Evolutionary conservation across 345 rosid species (phyloP), one percentile per base, ranked within the genome.

Genomic region (Camelina neglecta): DNA sequence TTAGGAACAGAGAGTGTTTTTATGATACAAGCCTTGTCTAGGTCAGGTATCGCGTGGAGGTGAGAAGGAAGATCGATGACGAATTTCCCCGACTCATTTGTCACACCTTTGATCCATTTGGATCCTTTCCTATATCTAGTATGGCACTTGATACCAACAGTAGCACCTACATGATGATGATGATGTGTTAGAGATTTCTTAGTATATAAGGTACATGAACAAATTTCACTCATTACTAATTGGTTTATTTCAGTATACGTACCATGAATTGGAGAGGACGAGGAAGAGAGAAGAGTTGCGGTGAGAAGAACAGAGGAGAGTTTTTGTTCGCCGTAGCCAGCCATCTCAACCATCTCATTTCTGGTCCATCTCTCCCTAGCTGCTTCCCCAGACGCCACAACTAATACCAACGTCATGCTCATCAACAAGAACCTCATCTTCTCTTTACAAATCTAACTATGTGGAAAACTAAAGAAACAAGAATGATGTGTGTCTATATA

Each of bases 371-470:
- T 78, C 2, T 66, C 69, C 20, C 48, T 62, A 78, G 16, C 54
- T 86, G 90, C 75, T 82, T 85, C 81, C 51, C 81, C 66, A 71
- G 80, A 77, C 79, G 77, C 64, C 78, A 80, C 15, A 85, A 90
- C 11, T 73, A 64, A n/a, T 1, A 77, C 53, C 66, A 77, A 29
- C 8, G 79, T 61, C 79, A 77, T 56, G 54, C 53, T 62, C 67
- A 62, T 24, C 45, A 60, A 47, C 35, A 77, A 64, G 75, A 69
- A 60, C 71, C 31, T 71, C 75, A 70, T 77, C 61, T 63, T 77
- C 61, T 55, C n/a, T 23, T 29, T 69, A 29, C 23, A 18, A 51
- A 13, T 16, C 6, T 20, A 8, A 36, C 3, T 75, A 38, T 67
- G 54, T 57, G 31, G 47, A 50, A 24, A 49, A 24, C 3, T 56